These are phyloP conservation scores for Solanum pennellii DNA, from an alignment of 257 asterid genomes.

Conservation along the genomic window DNA sequence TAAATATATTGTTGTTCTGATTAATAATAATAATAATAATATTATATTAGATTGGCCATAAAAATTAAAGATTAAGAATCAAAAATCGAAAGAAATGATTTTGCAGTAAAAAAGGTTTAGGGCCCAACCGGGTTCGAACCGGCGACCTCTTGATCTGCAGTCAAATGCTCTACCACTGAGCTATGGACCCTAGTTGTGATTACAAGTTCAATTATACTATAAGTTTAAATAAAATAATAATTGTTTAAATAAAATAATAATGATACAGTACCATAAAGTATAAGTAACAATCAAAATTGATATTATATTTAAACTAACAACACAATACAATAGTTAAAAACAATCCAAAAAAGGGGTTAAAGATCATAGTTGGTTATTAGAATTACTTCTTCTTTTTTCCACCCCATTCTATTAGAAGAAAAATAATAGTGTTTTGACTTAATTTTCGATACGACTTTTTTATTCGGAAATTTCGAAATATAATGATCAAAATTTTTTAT, in stretches of 20 bases:
- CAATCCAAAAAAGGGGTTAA: not conserved
- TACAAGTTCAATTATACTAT: too few relatives aligned
- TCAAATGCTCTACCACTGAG: constrained; percentile 94
- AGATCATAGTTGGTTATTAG: too few relatives aligned
- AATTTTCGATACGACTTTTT: not conserved
- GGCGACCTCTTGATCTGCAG: constrained; percentile 46
- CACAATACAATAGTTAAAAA: too few relatives aligned
- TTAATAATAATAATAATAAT: too few relatives aligned
- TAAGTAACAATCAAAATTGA: too few relatives aligned
- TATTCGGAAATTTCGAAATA: too few relatives aligned
- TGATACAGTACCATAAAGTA: not conserved
- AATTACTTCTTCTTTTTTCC: not conserved
- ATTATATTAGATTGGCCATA: not conserved
- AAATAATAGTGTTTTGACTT: not conserved
- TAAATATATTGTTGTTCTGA: too few relatives aligned
- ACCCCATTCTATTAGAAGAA: not conserved
- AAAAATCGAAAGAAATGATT: not conserved
- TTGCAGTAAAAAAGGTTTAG: not conserved
- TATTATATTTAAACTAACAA: too few relatives aligned
- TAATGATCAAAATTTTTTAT: too few relatives aligned
- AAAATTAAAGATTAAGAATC: not conserved
- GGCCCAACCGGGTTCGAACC: constrained; percentile 39
- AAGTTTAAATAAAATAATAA: accelerated
- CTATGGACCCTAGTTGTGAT: constrained; percentile 26
- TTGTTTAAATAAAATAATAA: too few relatives aligned